Conservation (phyloP, 805 yeast genomes). For the Wickerhamiella musiphila region DNA sequence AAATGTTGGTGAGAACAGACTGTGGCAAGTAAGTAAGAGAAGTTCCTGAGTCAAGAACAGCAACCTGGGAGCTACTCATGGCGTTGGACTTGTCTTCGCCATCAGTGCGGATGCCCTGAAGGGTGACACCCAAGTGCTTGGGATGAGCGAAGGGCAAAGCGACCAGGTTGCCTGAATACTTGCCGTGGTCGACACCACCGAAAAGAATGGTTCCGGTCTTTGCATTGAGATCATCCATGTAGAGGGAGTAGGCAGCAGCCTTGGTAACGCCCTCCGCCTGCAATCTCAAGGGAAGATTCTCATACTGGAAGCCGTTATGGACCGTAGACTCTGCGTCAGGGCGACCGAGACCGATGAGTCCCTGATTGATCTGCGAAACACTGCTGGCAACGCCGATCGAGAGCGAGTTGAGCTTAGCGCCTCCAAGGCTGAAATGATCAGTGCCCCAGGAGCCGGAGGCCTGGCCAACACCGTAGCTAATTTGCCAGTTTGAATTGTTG, state of each 20-base stretch:
- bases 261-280: slow-evolving; percentile 41
- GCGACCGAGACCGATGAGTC: slow-evolving; percentile 29
- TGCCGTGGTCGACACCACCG: slow-evolving; percentile 38
- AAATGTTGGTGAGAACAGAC: slow-evolving; percentile 20
- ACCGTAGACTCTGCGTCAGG: slow-evolving; percentile 36
- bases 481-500: slow-evolving; percentile 16
- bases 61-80: slow-evolving; percentile 18
- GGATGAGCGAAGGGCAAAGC: slow-evolving; percentile 23
- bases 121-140: slow-evolving; percentile 19
- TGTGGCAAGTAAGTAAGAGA: slow-evolving; percentile 33
- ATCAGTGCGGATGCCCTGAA: slow-evolving; percentile 16
- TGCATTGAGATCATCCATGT: slow-evolving; percentile 28
- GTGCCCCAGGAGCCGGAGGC: slow-evolving; percentile 44
- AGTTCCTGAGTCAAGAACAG: slow-evolving; percentile 39
- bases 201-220: slow-evolving; percentile 35
- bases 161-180: slow-evolving; percentile 28
- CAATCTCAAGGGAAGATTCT: slow-evolving; percentile 49
- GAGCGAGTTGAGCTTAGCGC: slow-evolving; percentile 31
- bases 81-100: slow-evolving; percentile 15
- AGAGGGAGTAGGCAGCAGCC: slow-evolving; percentile 47
- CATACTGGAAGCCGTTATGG: slow-evolving; percentile 24
- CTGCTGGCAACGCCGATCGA: slow-evolving; percentile 63
- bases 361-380: slow-evolving; percentile 42
- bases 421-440: slow-evolving; percentile 43
- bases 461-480: slow-evolving; percentile 32